Conservation (phyloP, 805 yeast genomes). For the Kazachstania psychrophila region DNA sequence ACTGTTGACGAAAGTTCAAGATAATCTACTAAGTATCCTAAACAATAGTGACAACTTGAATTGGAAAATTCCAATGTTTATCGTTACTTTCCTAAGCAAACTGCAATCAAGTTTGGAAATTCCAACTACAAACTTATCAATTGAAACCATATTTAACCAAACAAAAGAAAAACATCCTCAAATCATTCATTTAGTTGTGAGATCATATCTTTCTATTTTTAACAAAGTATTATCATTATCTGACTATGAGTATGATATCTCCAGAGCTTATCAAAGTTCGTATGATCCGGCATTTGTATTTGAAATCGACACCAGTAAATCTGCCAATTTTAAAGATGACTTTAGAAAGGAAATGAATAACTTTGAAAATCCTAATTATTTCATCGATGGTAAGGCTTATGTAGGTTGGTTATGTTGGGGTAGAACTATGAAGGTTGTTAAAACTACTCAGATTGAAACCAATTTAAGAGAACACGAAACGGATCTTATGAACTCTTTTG, state of each 20-base stretch:
- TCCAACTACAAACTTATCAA: slow-evolving; percentile 32
- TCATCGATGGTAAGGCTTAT: slow-evolving; percentile 46
- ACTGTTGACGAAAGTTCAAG: slow-evolving; percentile 38
- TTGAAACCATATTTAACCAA: slow-evolving; percentile 38
- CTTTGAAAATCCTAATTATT: slow-evolving; percentile 40
- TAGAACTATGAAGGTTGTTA: slow-evolving; percentile 36
- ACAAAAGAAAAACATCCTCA: slow-evolving; percentile 62
- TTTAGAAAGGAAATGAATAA: slow-evolving; percentile 49
- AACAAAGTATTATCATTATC: slow-evolving; percentile 40
- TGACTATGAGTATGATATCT: slow-evolving; percentile 39
- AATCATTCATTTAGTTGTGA: slow-evolving; percentile 51
- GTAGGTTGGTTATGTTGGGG: slow-evolving; percentile 81
- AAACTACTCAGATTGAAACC: slow-evolving; percentile 25
- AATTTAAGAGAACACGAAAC: slow-evolving; percentile 37
- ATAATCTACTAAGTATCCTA: slow-evolving; percentile 23
- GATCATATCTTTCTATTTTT: slow-evolving; percentile 48
- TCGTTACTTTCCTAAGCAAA: slow-evolving; percentile 41
- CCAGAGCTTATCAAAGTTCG: slow-evolving; percentile 35
- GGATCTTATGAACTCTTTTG: slow-evolving; percentile 35
- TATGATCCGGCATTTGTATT: slow-evolving; percentile 36
- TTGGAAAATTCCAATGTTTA: slow-evolving; percentile 50
- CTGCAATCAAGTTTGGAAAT: slow-evolving; percentile 49
- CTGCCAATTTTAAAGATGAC: slow-evolving; percentile 28
- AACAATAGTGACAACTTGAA: slow-evolving; percentile 20
- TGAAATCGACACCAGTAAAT: slow-evolving; percentile 36